phyloP scores from a whole-genome alignment of 768 basidiomycete genomes.

The Leccinum obscurum region DNA sequence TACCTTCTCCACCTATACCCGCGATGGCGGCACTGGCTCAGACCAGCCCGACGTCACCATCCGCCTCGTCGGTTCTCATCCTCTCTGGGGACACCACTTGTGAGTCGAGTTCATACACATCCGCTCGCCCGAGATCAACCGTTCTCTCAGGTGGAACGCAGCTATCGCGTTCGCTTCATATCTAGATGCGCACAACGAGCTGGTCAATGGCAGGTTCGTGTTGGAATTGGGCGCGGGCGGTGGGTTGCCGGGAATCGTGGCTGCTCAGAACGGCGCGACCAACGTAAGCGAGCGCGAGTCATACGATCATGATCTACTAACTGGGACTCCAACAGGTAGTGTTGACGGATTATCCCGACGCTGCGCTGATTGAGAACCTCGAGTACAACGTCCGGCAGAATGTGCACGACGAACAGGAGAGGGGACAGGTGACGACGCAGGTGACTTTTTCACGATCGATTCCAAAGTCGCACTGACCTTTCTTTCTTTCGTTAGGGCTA shows the following conservation, averaged over 20 bases:
- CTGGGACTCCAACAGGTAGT: conserved; percentile 53
- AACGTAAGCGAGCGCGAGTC: conserved; percentile 42
- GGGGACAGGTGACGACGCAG: conserved; percentile 31
- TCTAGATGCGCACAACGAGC: conserved; percentile 51
- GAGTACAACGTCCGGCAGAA: conserved; percentile 66
- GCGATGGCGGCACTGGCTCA: conserved; percentile 21
- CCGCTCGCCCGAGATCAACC: neutral
- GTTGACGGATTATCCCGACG: conserved; percentile 92
- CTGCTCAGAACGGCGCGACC: conserved; percentile 66
- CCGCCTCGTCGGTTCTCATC: conserved; percentile 74
- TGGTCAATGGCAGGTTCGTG: conserved; percentile 51
- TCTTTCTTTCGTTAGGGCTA: conserved; percentile 54
- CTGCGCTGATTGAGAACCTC: conserved; percentile 72
- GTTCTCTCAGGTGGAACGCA: conserved; percentile 69
- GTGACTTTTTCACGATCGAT: conserved; percentile 29
- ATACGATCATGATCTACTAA: neutral
- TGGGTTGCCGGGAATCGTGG: conserved; percentile 80
- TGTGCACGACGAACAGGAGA: conserved; percentile 29
- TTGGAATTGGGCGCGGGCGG: conserved; percentile 95
- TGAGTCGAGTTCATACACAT: conserved; percentile 31
- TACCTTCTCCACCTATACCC: conserved; percentile 50
- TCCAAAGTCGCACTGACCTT: neutral
- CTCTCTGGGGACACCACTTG: conserved; percentile 83
- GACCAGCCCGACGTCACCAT: conserved; percentile 46
- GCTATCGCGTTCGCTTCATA: conserved; percentile 70